A percentile compares a stretch with the other conserved stretches of the same genome.
These are phyloP conservation scores for Candida coleopterorum DNA, from an alignment of 805 yeast species.

Conservation along the genomic window DNA sequence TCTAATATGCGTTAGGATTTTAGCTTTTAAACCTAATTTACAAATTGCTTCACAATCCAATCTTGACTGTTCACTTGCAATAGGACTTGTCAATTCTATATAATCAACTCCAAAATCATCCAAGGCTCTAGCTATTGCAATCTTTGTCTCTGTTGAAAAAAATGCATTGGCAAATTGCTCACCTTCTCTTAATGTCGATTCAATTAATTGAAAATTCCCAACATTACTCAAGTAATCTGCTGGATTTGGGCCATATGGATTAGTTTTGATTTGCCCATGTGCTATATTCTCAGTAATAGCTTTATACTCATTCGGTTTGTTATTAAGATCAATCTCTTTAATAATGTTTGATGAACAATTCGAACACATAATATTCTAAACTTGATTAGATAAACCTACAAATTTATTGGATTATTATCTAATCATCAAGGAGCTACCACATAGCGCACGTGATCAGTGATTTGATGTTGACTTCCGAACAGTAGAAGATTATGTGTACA, in stretches of 20 bases:
- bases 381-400: background rate
- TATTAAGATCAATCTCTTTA: background rate
- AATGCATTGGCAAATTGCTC: slow-evolving; percentile 98
- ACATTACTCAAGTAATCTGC: slow-evolving; percentile 90
- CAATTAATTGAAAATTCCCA: slow-evolving; percentile 82
- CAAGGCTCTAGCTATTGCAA: slow-evolving; percentile 93
- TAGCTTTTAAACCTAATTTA: slow-evolving; percentile 92
- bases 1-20: slow-evolving; percentile 92
- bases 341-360: background rate
- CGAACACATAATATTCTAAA: background rate
- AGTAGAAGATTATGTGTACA: no score
- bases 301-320: slow-evolving; percentile 22
- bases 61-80: slow-evolving; percentile 92
- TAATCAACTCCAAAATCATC: slow-evolving; percentile 98
- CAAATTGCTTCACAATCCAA: slow-evolving; percentile 96
- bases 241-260: slow-evolving; percentile 96
- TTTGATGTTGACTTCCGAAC: no score
- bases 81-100: slow-evolving; percentile 96
- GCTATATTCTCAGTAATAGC: slow-evolving; percentile 31
- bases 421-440: no score
- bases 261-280: slow-evolving; percentile 23
- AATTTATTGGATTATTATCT: no score
- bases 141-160: slow-evolving; percentile 89
- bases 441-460: no score
- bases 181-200: slow-evolving; percentile 95